Percentiles rank a stretch among this genome's conserved stretches.
Conservation (phyloP, 371 early-diverging fungal genomes). For the Rhizopus sp. region DNA sequence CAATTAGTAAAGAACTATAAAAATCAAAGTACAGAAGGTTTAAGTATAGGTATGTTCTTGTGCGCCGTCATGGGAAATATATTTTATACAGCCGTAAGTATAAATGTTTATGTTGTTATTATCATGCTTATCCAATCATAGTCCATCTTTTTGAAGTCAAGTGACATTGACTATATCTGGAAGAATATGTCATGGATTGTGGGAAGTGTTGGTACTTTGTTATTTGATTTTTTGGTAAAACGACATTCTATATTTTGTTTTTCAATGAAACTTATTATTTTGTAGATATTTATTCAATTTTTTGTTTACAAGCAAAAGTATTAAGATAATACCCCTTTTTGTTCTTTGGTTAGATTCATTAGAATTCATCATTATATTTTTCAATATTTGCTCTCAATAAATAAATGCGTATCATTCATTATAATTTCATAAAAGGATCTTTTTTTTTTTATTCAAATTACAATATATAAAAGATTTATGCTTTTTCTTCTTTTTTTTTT, state of each 20-base stretch:
- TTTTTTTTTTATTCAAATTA: conserved; percentile 31
- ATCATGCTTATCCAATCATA: conserved; percentile 9
- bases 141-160: conserved; percentile 56
- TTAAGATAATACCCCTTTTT: background rate
- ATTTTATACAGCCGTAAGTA: conserved; percentile 14
- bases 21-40: conserved; percentile 70
- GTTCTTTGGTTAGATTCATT: too few relatives aligned
- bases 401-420: too few relatives aligned
- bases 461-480: conserved; percentile 46
- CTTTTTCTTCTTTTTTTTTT: background rate
- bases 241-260: background rate
- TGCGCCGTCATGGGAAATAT: conserved; percentile 70
- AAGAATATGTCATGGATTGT: conserved; percentile 59
- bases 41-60: conserved; percentile 76
- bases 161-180: conserved; percentile 42
- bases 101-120: background rate
- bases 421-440: conserved; percentile 20
- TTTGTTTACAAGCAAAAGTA: conserved; percentile 36
- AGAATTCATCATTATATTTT: too few relatives aligned
- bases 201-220: conserved; percentile 51
- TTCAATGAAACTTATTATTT: background rate
- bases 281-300: conserved; percentile 58
- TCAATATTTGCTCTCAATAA: too few relatives aligned
- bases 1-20: conserved; percentile 75
- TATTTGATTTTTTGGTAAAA: conserved; percentile 60